Evolutionary conservation across 2,329 filamentous ascomycete species (phyloP), one percentile per base, ranked within the genome.

Genomic region (Pezicula neosporulosa): DNA sequence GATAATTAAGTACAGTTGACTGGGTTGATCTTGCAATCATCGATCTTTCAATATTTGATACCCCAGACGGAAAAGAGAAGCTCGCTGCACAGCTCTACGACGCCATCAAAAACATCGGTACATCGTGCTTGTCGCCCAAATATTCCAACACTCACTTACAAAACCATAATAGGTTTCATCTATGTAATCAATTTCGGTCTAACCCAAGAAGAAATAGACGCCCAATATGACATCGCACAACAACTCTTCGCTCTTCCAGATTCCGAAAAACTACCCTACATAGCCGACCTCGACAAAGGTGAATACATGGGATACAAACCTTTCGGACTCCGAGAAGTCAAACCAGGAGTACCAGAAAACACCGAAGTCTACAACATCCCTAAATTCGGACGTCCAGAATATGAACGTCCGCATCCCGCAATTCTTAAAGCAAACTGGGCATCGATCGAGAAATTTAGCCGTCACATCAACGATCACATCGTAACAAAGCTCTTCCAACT

Each of bases 181-280:
- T 83, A 83, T 53, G 75, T 85, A 27, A 77, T 75, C 50, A 81
- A 83, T 64, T 83, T 80, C 53, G 81, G 80, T 42, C 70, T 85
- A 16, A 69, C 65, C 1, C 78, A 83, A 59, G 78, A 82, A 44
- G 72, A 82, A 56, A 73, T 85, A 2, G 75, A 83, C 55, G 68
- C 71, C 6, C 81, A 85, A 54, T 85, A 83, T 54, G 78, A 79
- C 16, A 73, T 85, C 4, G 81, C 76, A 2, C 77, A 79, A 50
- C 72, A 77, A 39, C 74, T 85, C 51, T 83, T 84, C 60, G 64
- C 76, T 4, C 67, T 84, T 1, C 71, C 81, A 0, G 69, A 73
- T 0, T 75, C 80, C 16, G 80, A 85, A 61, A 85, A 85, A 58
- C 71, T 80, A 44, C 78, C 78, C 55, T 82, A 78, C 56, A 71